A percentile compares a stretch with the other conserved stretches of the same genome.
Evolutionary conservation across 805 yeast genomes (phyloP).

Genomic region (Candida glaebosa): DNA sequence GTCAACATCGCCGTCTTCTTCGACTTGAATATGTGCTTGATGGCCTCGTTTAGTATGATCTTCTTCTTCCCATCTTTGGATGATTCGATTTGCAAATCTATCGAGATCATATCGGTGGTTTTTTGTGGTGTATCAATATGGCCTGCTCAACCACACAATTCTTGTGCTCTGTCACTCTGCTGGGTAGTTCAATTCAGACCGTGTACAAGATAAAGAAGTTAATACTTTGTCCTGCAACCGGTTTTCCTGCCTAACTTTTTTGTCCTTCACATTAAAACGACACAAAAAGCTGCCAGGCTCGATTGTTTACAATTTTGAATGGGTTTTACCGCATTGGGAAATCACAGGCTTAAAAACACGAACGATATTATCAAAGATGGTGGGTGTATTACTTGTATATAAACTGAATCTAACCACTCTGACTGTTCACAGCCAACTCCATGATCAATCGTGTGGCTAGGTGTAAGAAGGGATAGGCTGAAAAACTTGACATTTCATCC

Average conservation of each 20-base stretch:
- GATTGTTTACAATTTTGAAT: constrained; percentile 4
- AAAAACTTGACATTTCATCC: constrained; percentile 83
- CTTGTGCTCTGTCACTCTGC: not conserved
- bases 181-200: not conserved
- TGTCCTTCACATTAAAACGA: not conserved
- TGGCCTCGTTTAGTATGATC: constrained; percentile 36
- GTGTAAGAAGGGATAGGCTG: constrained; percentile 93
- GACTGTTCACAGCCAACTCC: constrained; percentile 96
- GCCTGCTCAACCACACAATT: not conserved
- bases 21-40: constrained; percentile 46
- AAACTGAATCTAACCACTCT: constrained; percentile 27
- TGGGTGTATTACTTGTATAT: not conserved
- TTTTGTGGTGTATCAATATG: not conserved
- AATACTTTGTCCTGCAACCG: too few relatives aligned
- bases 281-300: not conserved
- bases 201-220: not conserved
- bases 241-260: too few relatives aligned
- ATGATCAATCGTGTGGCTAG: constrained; percentile 87
- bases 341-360: not conserved
- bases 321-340: constrained; percentile 8
- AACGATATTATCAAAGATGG: too few relatives aligned
- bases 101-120: constrained; percentile 24
- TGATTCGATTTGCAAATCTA: constrained; percentile 18
- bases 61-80: constrained; percentile 20
- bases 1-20: constrained; percentile 68